Conservation (phyloP, 2,329 filamentous ascomycete species). For the Mycosphaerelloides madeirae region DNA sequence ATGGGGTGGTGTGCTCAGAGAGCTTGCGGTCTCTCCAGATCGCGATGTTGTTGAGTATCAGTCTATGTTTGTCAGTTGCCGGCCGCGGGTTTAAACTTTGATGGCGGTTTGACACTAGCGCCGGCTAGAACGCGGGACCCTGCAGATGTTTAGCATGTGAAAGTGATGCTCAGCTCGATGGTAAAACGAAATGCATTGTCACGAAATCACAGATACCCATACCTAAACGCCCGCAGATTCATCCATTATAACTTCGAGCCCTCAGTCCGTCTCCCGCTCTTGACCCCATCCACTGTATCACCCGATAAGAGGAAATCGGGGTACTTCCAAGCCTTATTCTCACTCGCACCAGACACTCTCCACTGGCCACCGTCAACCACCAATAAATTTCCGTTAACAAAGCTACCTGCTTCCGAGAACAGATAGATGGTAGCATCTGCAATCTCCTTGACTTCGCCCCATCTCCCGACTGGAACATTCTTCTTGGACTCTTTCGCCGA, state of each 20-base stretch:
- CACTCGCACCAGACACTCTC: constrained; percentile 37
- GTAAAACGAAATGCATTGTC: too few relatives aligned
- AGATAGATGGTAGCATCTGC: constrained; percentile 87
- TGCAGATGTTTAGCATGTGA: too few relatives aligned
- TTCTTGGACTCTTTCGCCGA: constrained; percentile 29
- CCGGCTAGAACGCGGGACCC: too few relatives aligned
- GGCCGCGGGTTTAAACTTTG: too few relatives aligned
- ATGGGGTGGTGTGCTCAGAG: background rate
- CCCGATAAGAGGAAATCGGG: constrained; percentile 57
- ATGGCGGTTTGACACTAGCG: too few relatives aligned
- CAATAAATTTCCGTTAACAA: constrained; percentile 75
- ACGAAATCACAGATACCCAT: too few relatives aligned
- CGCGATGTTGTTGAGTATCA: too few relatives aligned
- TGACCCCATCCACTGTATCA: constrained; percentile 52
- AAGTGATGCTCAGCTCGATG: too few relatives aligned
- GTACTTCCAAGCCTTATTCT: constrained; percentile 44
- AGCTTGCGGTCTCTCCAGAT: too few relatives aligned
- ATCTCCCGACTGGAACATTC: constrained; percentile 66
- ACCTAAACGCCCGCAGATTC: too few relatives aligned
- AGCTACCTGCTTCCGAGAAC: constrained; percentile 80
- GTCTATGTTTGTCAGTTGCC: too few relatives aligned
- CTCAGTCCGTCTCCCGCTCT: constrained; percentile 50
- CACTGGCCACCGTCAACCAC: constrained; percentile 60
- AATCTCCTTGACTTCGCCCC: constrained; percentile 79
- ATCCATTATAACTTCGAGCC: constrained; percentile 41